Evolutionary conservation across 805 yeast species (phyloP).

Genomic region (Torulaspora maleeae): DNA sequence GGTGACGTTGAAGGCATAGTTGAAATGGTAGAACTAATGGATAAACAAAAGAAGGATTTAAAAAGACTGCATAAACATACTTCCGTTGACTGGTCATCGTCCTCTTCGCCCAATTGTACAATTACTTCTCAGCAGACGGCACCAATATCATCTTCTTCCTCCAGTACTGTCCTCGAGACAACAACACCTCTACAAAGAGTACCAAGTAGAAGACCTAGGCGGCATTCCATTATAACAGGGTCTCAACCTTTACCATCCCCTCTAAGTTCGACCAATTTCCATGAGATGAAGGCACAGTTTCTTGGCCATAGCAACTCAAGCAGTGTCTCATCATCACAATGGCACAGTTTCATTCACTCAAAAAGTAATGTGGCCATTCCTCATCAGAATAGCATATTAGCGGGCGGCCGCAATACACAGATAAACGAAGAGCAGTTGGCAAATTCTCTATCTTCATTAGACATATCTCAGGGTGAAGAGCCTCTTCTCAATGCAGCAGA

Average conservation of each 20-base stretch:
- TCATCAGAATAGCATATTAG: conserved; percentile 4
- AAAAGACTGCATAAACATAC: conserved; percentile 41
- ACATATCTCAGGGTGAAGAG: conserved; percentile 24
- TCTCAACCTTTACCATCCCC: conserved; percentile 94
- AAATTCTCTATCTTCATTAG: conserved; percentile 40
- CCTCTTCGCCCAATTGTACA: conserved; percentile 8
- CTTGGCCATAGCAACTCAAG: conserved; percentile 17
- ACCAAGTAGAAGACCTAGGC: conserved; percentile 47
- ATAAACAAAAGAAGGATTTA: conserved; percentile 44
- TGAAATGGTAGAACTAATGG: conserved; percentile 56
- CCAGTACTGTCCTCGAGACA: conserved; percentile 5
- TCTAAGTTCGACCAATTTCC: conserved; percentile 48
- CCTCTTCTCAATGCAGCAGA: background rate
- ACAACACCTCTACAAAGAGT: conserved; percentile 13
- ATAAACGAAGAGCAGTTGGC: conserved; percentile 27
- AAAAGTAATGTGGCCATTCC: conserved; percentile 15
- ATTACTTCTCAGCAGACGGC: conserved; percentile 4
- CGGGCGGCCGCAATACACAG: conserved; percentile 4
- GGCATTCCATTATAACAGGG: conserved; percentile 77
- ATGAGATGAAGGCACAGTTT: conserved; percentile 33
- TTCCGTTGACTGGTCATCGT: conserved; percentile 22
- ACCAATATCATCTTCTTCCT: conserved; percentile 1
- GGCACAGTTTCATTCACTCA: conserved; percentile 14
- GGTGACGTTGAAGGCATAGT: conserved; percentile 80
- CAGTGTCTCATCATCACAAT: conserved; percentile 12